Evolutionary conservation across 2,329 filamentous ascomycete species (phyloP).

Genomic region (Dactylella cylindrospora): DNA sequence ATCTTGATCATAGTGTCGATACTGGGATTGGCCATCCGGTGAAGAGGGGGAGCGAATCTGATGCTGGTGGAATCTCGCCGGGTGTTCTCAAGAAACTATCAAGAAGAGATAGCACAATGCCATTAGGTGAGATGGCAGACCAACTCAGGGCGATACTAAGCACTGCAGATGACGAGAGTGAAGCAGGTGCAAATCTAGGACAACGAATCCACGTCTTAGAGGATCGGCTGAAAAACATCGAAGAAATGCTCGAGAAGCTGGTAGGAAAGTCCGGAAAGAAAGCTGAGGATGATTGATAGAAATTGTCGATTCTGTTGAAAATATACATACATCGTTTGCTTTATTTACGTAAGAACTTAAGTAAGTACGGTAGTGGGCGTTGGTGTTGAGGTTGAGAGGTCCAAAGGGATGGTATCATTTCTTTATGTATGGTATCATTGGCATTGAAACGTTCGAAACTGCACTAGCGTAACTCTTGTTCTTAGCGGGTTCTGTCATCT

Average conservation of each 20-base stretch:
- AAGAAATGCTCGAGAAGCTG: conserved; percentile 38
- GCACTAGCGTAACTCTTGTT: too few species aligned
- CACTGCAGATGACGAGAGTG: conserved; percentile 36
- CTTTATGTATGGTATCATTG: too few species aligned
- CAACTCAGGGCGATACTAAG: conserved; percentile 32
- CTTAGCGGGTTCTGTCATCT: too few species aligned
- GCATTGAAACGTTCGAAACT: too few species aligned
- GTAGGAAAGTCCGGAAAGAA: conserved; percentile 16
- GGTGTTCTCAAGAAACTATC: conserved; percentile 7
- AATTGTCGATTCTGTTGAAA: too few species aligned
- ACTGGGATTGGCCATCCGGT: conserved; percentile 14
- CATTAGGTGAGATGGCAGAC: conserved; percentile 31
- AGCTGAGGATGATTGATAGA: conserved; percentile 22
- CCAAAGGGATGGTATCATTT: too few species aligned
- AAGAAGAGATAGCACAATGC: conserved; percentile 39
- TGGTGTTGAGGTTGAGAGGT: too few species aligned
- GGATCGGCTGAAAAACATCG: conserved; percentile 38
- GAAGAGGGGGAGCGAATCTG: neutral
- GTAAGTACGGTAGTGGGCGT: too few species aligned
- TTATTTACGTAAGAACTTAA: too few species aligned
- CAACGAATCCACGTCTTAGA: conserved; percentile 25
- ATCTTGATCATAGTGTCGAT: conserved; percentile 2
- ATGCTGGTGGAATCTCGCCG: neutral
- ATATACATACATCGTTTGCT: too few species aligned
- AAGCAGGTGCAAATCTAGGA: conserved; percentile 10